Evolutionary conservation across 2,329 filamentous ascomycete genomes (phyloP), one percentile per base, ranked within the genome.

Genomic region (Escovopsis sp.): DNA sequence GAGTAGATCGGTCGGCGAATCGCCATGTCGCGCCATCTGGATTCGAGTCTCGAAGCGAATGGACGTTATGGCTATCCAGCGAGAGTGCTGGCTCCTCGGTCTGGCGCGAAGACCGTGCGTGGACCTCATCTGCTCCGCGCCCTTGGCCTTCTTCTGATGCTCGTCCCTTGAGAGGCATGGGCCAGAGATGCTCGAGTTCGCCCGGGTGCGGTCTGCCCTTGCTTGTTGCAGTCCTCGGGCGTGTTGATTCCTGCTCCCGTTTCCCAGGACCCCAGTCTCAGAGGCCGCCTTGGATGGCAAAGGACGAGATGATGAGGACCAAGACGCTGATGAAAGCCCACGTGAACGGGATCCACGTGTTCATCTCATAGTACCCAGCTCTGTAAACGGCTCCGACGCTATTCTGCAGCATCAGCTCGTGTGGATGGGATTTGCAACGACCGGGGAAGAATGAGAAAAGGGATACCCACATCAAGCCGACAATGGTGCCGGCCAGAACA

Each of bases 271-370:
- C 15, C 15, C 15, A 15, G 15, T 15, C 37, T 77, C 62, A 94
- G 47, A 94, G 69, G 34, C 85, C 87, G 39, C 87, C 86, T 57
- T 93, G 86, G 41, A 94, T 88, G n/a, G 86, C 85, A 59, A 94
- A 94, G 4, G 85, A 91, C 5, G 86, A 91, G 48, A 94, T 68
- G 40, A 94, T 77, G 38, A 95, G 67, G 28, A 93, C 73, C 38
- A 94, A 60, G 9, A 89, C 79, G 58, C 86, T 94, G 59, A 89
- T 82, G 55, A 85, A 72, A 1, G 78, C 85, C 88, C 88, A 94
- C 19, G 88, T 73, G 55, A 91, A 82, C 0, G 88, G 88, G 41
- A 94, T 84, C 87, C 87, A 94, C 0, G 88, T 94, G 38, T 86
- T 89, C 86, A 94, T 91, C 53, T 79, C 72, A 58, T 89, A 94